These are phyloP conservation scores for Trichothecium sympodiale DNA, from an alignment of 2,329 filamentous ascomycete genomes.

Conservation along the genomic window DNA sequence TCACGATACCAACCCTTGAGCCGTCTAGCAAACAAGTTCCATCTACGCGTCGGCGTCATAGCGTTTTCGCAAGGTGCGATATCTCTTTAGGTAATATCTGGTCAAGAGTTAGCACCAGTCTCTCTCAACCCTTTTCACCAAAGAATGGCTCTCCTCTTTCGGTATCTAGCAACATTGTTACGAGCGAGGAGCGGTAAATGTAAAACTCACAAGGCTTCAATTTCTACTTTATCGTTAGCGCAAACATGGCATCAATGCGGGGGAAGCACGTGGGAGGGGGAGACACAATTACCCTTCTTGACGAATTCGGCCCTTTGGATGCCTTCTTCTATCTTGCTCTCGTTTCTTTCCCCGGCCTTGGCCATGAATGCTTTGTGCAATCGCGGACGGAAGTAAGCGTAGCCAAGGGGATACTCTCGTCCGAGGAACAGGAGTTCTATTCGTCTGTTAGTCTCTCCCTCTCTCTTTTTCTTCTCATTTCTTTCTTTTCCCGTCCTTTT, in stretches of 20 bases:
- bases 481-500: no score
- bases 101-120: slow-evolving; percentile 3
- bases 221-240: slow-evolving; percentile 43
- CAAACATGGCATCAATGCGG: background rate
- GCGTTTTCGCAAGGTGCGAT: slow-evolving; percentile 71
- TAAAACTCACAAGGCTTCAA: slow-evolving; percentile 73
- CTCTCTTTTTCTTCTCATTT: no score
- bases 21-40: no score
- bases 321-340: slow-evolving; percentile 62
- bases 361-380: slow-evolving; percentile 78
- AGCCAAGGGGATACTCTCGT: slow-evolving; percentile 78
- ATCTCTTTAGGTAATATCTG: slow-evolving; percentile 87
- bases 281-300: slow-evolving; percentile 60
- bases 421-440: slow-evolving; percentile 80
- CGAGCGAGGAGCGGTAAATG: no score
- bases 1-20: no score
- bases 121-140: background rate
- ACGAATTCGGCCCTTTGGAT: slow-evolving; percentile 78
- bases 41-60: slow-evolving; percentile 43
- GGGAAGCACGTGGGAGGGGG: background rate
- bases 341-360: slow-evolving; percentile 58
- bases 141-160: no score
- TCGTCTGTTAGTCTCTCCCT: background rate
- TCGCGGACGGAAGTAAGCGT: slow-evolving; percentile 65
- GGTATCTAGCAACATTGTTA: no score